Conservation (phyloP, 2,329 filamentous ascomycete species). For the Leptosphaerulina australis region DNA sequence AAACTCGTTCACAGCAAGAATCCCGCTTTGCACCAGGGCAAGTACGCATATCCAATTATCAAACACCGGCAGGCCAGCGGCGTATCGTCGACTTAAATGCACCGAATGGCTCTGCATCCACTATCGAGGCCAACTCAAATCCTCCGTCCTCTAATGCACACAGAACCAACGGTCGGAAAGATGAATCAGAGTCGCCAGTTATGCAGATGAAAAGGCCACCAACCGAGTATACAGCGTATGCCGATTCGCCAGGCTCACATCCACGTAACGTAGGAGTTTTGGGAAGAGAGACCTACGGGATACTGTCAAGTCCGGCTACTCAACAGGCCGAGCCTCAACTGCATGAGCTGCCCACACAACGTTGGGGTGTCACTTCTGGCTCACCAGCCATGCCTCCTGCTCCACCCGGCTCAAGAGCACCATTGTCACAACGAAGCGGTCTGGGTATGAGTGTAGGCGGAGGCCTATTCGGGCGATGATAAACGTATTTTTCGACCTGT, state of each 20-base stretch:
- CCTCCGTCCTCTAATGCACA: slow-evolving; percentile 44
- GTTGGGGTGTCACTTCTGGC: slow-evolving; percentile 30
- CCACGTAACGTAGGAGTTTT: slow-evolving; percentile 32
- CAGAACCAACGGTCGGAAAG: slow-evolving; percentile 34
- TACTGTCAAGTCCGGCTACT: slow-evolving; percentile 40
- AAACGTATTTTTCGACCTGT: neutral
- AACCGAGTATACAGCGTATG: slow-evolving; percentile 33
- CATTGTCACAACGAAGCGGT: slow-evolving; percentile 38
- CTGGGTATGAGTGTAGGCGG: slow-evolving; percentile 37
- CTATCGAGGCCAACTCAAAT: slow-evolving; percentile 49
- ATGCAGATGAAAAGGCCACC: slow-evolving; percentile 48
- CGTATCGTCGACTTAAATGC: slow-evolving; percentile 43
- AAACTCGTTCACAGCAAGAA: slow-evolving; percentile 44
- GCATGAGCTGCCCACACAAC: slow-evolving; percentile 35
- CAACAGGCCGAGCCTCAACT: slow-evolving; percentile 29
- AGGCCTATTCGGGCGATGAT: slow-evolving; percentile 42
- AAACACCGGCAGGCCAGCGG: slow-evolving; percentile 47
- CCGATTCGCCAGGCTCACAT: slow-evolving; percentile 36
- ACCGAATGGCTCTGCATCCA: slow-evolving; percentile 49
- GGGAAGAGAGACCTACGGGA: slow-evolving; percentile 37
- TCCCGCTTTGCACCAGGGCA: slow-evolving; percentile 40
- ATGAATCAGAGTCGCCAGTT: slow-evolving; percentile 47
- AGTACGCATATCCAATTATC: slow-evolving; percentile 40
- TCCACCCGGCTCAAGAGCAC: slow-evolving; percentile 32
- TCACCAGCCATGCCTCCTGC: slow-evolving; percentile 24